These are phyloP conservation scores for Populus simonii DNA, from an alignment of 345 rosid genomes.

Conservation along the genomic window DNA sequence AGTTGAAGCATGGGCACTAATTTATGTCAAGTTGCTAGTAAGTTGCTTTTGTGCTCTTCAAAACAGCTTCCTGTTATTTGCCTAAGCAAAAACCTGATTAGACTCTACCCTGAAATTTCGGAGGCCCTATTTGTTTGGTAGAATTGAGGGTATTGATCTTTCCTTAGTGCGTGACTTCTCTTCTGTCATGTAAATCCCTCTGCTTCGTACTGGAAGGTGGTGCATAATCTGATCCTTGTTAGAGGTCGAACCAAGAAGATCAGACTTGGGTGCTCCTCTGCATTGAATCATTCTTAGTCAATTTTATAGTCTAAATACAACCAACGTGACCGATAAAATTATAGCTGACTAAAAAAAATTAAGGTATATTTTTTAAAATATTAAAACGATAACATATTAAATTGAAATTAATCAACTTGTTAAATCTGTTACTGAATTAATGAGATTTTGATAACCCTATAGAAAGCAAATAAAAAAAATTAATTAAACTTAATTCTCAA, in stretches of 20 bases:
- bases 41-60: not conserved
- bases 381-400: too few species aligned
- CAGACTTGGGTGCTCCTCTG: not conserved
- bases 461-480: too few species aligned
- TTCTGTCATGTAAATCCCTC: not conserved
- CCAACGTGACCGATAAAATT: rapidly evolving
- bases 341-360: too few species aligned
- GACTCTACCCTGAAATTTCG: not conserved
- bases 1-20: not conserved
- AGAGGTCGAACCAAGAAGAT: not conserved
- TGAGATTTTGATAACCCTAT: too few species aligned
- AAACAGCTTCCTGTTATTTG: not conserved
- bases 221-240: not conserved
- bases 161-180: not conserved
- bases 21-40: not conserved
- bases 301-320: too few species aligned
- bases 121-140: not conserved
- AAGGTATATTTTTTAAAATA: rapidly evolving
- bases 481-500: too few species aligned
- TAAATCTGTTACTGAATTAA: rapidly evolving
- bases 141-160: not conserved
- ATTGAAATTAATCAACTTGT: too few species aligned
- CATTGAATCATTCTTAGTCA: not conserved
- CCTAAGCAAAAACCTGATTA: not conserved
- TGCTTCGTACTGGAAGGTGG: not conserved